Conservation (phyloP, 257 asterid genomes). For the Solanum clarkiae region DNA sequence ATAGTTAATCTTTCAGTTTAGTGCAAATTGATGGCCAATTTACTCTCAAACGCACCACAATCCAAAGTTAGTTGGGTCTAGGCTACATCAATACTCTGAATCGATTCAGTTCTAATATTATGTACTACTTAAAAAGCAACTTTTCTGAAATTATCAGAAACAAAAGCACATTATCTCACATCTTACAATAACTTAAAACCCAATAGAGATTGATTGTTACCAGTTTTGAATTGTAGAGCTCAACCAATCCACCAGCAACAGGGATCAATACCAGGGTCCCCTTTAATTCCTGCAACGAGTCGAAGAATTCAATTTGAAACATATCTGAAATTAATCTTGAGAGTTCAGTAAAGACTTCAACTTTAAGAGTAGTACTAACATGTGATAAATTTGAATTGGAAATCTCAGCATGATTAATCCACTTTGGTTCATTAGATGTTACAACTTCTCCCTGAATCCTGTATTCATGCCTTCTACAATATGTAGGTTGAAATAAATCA, state of each 20-base stretch:
- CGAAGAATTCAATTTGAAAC: neutral
- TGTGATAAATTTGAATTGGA: slow-evolving; percentile 16
- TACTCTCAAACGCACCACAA: neutral
- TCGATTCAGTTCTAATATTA: neutral
- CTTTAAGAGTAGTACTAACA: slow-evolving; percentile 5
- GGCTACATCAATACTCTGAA: neutral
- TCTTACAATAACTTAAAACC: neutral
- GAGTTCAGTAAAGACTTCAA: neutral
- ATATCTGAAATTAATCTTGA: neutral
- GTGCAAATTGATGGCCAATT: neutral
- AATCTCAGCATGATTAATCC: slow-evolving; percentile 27
- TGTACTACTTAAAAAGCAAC: neutral
- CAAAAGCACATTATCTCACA: neutral
- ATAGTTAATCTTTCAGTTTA: neutral
- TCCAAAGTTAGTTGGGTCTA: neutral
- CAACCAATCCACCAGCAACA: slow-evolving; percentile 51
- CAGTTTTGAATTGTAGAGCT: slow-evolving; percentile 38
- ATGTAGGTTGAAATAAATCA: neutral
- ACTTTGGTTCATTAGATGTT: slow-evolving; percentile 48
- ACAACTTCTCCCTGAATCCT: slow-evolving; percentile 88
- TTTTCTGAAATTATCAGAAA: neutral
- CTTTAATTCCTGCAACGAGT: slow-evolving; percentile 26
- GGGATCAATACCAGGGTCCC: slow-evolving; percentile 80
- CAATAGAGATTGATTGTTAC: slow-evolving; percentile 16
- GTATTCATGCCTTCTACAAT: neutral